Base-by-base conservation (phyloP, 345 rosid species). In the Murraya paniculata region DNA sequence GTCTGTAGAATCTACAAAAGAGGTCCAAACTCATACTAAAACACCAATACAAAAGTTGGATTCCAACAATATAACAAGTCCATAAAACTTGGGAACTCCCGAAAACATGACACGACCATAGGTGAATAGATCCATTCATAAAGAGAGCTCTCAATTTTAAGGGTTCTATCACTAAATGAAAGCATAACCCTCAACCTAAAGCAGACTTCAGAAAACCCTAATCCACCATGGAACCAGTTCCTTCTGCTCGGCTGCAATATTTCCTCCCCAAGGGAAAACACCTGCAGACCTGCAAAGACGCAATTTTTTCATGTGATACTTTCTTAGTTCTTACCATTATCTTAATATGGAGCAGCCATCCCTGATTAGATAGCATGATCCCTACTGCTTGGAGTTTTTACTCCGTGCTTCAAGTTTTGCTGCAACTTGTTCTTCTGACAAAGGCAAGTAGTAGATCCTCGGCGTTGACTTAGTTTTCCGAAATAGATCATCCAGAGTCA, bases 401-500 rank as follows among this genome's bases (percentile, higher is more conserved):
- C 84, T 84, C 69, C 41, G 83, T 4, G 90, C 84, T 21, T 87
- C 89, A 77, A 79, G 90, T 81, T 97, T 94, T n/a, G 88, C 91
- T 31, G 94, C 92, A 78, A 91, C 98, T 84, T 91, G 92, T 25
- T 91, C 94, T 60, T 97, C 99, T 14, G 98, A 90, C 81, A 97
- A 80, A 39, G 98, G 99, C 78, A 97, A 80, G 84, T 93, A 97
- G 81, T 97, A 97, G 81, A 97, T 94, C 79, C 98, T 88, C n/a
- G 99, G 99, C 64, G 92, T 86, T 77, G 98, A 93, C 76, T 89
- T 93, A 67, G 98, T 97, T 87, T 97, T 97, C 83, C 89, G 86
- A 76, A 97, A 97, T 74, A 97, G 96, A 82, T 94, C 98, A 80
- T 97, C 98, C 19, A 94, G 87, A 31, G 99, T 94, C 41, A 97